Percentiles rank a stretch among this genome's conserved stretches.
Conservation (phyloP, 1,284 basidiomycete species). For the Trametes pubescens region DNA sequence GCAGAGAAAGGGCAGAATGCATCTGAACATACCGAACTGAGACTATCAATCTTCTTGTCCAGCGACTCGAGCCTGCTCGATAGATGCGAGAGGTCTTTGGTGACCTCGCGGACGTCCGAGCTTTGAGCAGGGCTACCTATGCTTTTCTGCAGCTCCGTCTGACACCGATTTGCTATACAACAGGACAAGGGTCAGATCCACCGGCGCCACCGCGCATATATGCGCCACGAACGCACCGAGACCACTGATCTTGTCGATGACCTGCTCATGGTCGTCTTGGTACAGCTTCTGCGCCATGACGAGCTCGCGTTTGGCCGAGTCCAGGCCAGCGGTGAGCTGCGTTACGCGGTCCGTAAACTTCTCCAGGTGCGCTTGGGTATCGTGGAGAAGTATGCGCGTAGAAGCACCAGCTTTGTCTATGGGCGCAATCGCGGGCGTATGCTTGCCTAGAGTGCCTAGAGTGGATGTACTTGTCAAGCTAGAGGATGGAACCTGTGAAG, state of each 20-base stretch:
- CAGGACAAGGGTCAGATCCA: conserved; percentile 15
- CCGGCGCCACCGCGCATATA: conserved; percentile 14
- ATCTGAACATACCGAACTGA: conserved; percentile 54
- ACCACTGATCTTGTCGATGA: conserved; percentile 42
- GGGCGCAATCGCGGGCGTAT: conserved; percentile 53
- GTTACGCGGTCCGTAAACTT: conserved; percentile 61
- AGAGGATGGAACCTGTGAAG: conserved; percentile 23
- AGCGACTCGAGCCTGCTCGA: conserved; percentile 54
- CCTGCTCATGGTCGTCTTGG: conserved; percentile 41
- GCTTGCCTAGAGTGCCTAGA: conserved; percentile 14
- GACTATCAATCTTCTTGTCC: conserved; percentile 62
- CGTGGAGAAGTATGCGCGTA: conserved; percentile 71
- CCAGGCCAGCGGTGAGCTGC: conserved; percentile 39
- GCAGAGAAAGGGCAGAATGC: neutral
- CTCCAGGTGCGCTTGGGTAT: conserved; percentile 71
- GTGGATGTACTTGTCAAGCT: conserved; percentile 13
- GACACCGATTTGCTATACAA: conserved; percentile 63
- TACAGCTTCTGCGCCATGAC: conserved; percentile 39
- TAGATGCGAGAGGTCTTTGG: conserved; percentile 48
- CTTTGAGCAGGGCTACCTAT: conserved; percentile 65
- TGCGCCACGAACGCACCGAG: conserved; percentile 44
- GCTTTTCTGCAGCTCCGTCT: conserved; percentile 63
- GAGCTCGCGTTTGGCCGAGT: conserved; percentile 42
- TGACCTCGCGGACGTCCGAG: conserved; percentile 49
- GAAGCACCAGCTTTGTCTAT: conserved; percentile 70